Evolutionary conservation across 306 rosid genomes (phyloP), one percentile per base, ranked within the genome.

Genomic region (Biancaea sappan): DNA sequence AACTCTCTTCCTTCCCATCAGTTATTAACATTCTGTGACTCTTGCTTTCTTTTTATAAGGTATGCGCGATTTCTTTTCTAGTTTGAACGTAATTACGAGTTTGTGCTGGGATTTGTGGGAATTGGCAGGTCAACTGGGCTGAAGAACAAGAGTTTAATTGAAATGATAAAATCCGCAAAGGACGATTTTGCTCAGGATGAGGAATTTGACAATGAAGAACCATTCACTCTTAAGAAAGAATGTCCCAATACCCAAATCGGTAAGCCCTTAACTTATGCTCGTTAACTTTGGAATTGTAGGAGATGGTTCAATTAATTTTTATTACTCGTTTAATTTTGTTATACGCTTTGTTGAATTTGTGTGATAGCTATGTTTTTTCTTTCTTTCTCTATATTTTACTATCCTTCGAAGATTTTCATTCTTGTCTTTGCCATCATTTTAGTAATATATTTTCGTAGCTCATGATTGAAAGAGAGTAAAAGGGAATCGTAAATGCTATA

Each of bases 101-200:
- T 51, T 60, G 54, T 63, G 51, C 74, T 63, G 71, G 11, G 67
- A 57, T 40, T 40, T 73, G 32, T 38, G 77, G 63, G 40, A 69
- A 47, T 69, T 78, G 38, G 71, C 80, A 91, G 97, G 87, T 84
- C 86, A 81, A 81, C 80, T 16, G 91, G 86, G 70, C 89, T 80
- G 83, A 94, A 87, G 80, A 89, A 74, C 82, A 84, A 83, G 81
- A 89, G 90, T 82, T 88, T 94, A 79, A 78, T 87, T 71, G 98
- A 94, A 83, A 89, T 94, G 88, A 86, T 94, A 80, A 88, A 88
- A 79, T 89, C 94, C 4, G 89, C 94, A 43, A 88, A 87, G 80
- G 80, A 9, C 53, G 10, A 76, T 73, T 51, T 62, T 71, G 38
- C 78, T 38, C 85, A 76, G 72, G 92, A 86, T 53, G 97, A 90